Evolutionary conservation across 306 rosid species (phyloP), one percentile per base, ranked within the genome.

Genomic region (Prunus dulcis): DNA sequence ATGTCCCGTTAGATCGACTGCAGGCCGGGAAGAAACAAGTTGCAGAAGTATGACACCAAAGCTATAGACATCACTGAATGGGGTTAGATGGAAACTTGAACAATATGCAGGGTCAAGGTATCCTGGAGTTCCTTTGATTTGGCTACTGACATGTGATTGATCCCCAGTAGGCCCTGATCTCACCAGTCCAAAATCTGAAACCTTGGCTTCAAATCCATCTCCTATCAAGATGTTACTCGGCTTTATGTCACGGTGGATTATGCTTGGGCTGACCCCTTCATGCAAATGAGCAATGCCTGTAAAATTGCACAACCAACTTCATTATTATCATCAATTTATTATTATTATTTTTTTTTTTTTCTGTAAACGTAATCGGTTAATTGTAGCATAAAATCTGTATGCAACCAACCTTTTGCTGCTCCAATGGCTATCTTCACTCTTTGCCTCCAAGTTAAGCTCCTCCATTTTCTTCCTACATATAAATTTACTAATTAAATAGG

Each of bases 41-140:
- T 93, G 97, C 58, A 93, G 67, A 46, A 90, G 93, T 49, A 93
- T 91, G 74, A 93, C 77, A 51, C 97, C 98, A 51, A 93, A 91
- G 86, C 96, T 90, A 53, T 83, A 93, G 27, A 93, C 96, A 38
- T 93, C 98, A 50, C 88, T 88, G 72, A 82, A 93, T 34, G 90
- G 85, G 61, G 90, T 88, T 84, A 93, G 81, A 74, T 93, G 97
- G 47, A 86, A 86, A 82, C 89, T 93, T 15, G 93, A 87, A 77
- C 97, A 91, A 49, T 91, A 93, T 4, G 87, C 87, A 49, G 93
- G 98, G 74, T 90, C 98, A 74, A 93, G 86, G 61, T 91, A 91
- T n/a, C 96, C 96, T 4, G 96, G 93, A n/a, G 98, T 93, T 55
- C 94, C 91, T 84, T 91, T 93, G 53, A 93, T 76, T 75, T 91